These are phyloP conservation scores for Phytophthora aleatoria DNA, from an alignment of 352 stramenopile species.

Conservation along the genomic window DNA sequence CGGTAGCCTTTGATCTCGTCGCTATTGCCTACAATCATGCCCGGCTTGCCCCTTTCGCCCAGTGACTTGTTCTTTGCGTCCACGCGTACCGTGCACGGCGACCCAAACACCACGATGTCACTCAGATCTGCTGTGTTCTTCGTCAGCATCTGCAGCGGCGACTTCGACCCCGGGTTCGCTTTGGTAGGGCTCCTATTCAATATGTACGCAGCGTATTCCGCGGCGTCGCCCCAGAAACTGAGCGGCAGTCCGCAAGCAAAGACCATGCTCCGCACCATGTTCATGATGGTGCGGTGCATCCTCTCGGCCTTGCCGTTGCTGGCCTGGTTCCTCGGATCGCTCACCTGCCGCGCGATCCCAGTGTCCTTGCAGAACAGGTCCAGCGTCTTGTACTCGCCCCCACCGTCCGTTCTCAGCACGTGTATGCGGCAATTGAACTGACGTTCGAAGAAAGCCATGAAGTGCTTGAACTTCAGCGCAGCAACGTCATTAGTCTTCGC, in stretches of 20 bases:
- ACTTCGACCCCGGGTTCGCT: constrained; percentile 12
- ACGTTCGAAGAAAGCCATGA: background rate
- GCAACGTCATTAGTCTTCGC: constrained; percentile 3
- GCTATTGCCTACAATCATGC: background rate
- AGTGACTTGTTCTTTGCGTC: background rate
- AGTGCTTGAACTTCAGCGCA: constrained; percentile 7
- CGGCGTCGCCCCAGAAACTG: constrained; percentile 32
- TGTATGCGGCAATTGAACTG: background rate
- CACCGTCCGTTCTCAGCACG: background rate
- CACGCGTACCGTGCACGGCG: background rate
- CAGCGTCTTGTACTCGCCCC: background rate
- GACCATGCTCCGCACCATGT: constrained; percentile 36
- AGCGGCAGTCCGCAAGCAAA: constrained; percentile 30
- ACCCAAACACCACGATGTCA: constrained; percentile 6
- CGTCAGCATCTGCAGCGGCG: constrained; percentile 16
- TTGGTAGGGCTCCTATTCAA: constrained; percentile 33
- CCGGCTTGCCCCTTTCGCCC: background rate
- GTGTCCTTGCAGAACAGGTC: background rate
- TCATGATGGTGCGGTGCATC: constrained; percentile 40
- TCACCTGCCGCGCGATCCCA: background rate
- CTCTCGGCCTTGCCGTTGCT: constrained; percentile 36
- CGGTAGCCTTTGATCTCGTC: background rate
- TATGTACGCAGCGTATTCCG: constrained; percentile 30
- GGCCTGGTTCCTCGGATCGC: background rate
- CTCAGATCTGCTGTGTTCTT: background rate